Percentiles rank a stretch among this genome's conserved stretches.
Conservation (phyloP, 495 filamentous ascomycete genomes). For the Penicillium fimorum region DNA sequence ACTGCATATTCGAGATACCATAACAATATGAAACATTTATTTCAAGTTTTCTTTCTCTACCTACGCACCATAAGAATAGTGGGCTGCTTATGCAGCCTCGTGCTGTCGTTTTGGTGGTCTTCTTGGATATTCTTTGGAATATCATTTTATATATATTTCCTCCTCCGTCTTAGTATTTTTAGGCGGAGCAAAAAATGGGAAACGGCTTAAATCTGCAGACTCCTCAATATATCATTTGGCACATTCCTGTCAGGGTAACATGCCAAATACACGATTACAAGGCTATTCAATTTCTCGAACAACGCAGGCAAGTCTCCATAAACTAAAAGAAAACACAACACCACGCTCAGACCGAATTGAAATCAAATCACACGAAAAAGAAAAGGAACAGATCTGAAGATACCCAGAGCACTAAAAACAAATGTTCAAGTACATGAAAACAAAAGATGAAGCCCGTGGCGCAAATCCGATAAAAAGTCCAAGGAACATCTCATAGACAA, state of each 20-base stretch:
- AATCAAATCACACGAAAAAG: conserved; percentile 13
- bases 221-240: too few relatives aligned
- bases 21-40: neutral
- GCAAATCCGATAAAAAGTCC: conserved; percentile 13
- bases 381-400: conserved; percentile 14
- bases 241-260: neutral
- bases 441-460: conserved; percentile 2
- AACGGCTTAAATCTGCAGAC: too few relatives aligned
- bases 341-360: conserved; percentile 7
- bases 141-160: too few relatives aligned
- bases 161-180: too few relatives aligned
- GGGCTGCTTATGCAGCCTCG: too few relatives aligned
- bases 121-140: too few relatives aligned
- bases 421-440: conserved; percentile 6
- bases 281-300: neutral
- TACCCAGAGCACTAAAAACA: conserved; percentile 8
- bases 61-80: too few relatives aligned
- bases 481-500: neutral
- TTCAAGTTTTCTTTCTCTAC: neutral
- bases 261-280: neutral
- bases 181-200: too few relatives aligned
- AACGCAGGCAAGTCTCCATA: conserved; percentile 1
- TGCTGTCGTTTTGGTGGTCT: too few relatives aligned
- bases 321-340: conserved; percentile 14
- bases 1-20: neutral